A percentile compares a stretch with the other conserved stretches of the same genome.
These are phyloP conservation scores for Fagus crenata DNA, from an alignment of 306 rosid species.

Conservation along the genomic window DNA sequence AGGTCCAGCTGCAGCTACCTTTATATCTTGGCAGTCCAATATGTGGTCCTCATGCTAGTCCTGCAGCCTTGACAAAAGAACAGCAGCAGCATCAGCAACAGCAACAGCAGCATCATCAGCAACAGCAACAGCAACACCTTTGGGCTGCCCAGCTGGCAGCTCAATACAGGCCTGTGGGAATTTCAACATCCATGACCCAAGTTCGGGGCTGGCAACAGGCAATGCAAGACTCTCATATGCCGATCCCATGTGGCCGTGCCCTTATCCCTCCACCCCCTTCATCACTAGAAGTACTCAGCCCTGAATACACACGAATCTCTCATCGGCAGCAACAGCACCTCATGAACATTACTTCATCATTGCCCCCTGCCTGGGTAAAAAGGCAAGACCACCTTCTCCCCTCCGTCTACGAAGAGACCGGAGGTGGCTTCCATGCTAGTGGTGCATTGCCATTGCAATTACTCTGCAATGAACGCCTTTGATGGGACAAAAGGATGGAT, in stretches of 20 bases:
- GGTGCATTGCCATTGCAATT: constrained; percentile 34
- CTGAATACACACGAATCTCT: constrained; percentile 41
- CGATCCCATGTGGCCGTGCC: constrained; percentile 28
- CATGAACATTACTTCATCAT: constrained; percentile 38
- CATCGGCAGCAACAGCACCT: constrained; percentile 58
- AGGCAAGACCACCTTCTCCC: constrained; percentile 43
- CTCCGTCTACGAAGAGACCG: constrained; percentile 40
- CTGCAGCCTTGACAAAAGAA: constrained; percentile 38
- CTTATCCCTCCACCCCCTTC: constrained; percentile 38
- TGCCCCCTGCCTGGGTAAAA: constrained; percentile 36
- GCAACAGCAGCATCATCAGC: constrained; percentile 12
- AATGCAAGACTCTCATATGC: constrained; percentile 37
- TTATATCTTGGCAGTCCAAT: constrained; percentile 41
- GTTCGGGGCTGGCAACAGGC: constrained; percentile 53
- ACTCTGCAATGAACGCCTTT: constrained; percentile 45
- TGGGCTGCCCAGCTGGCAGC: constrained; percentile 52
- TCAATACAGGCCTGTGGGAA: constrained; percentile 38
- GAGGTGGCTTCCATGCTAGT: constrained; percentile 30
- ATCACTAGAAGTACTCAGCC: constrained; percentile 42
- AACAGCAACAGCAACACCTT: constrained; percentile 43
- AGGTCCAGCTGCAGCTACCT: constrained; percentile 54
- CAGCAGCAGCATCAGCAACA: constrained; percentile 35
- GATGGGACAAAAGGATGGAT: constrained; percentile 16
- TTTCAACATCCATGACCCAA: constrained; percentile 35
- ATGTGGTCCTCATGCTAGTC: constrained; percentile 36